A percentile compares a stretch with the other conserved stretches of the same genome.
Evolutionary conservation across 2,329 filamentous ascomycete species (phyloP).

Genomic region (Scorias spongiosa): DNA sequence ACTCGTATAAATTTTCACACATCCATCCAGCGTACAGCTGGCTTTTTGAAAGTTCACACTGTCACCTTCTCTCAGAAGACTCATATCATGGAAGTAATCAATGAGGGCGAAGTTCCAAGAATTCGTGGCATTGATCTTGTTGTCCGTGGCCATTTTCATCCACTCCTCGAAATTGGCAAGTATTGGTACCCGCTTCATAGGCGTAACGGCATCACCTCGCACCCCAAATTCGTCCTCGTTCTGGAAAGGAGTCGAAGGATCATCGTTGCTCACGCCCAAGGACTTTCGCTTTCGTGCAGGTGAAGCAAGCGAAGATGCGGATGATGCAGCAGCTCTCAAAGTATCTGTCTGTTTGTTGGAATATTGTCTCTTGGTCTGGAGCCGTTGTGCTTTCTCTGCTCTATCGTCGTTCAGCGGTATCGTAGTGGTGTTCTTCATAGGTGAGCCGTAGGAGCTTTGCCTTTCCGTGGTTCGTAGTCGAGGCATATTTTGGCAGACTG

Average conservation of each 20-base stretch:
- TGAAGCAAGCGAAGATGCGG: slow-evolving; percentile 33
- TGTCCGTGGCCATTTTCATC: slow-evolving; percentile 99
- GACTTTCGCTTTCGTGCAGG: slow-evolving; percentile 51
- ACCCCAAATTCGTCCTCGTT: slow-evolving; percentile 44
- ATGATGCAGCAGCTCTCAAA: slow-evolving; percentile 67
- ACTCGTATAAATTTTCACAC: slow-evolving; percentile 98
- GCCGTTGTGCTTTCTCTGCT: slow-evolving; percentile 74
- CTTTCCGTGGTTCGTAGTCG: slow-evolving; percentile 28
- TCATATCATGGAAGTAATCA: slow-evolving; percentile 99
- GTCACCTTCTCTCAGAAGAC: slow-evolving; percentile 84
- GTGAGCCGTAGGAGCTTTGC: slow-evolving; percentile 36
- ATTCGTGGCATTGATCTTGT: slow-evolving; percentile 88
- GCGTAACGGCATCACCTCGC: slow-evolving; percentile 65
- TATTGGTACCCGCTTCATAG: slow-evolving; percentile 90
- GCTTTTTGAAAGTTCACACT: slow-evolving; percentile 98
- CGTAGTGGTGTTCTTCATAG: slow-evolving; percentile 38
- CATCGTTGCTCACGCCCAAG: slow-evolving; percentile 28
- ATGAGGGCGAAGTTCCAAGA: slow-evolving; percentile 99
- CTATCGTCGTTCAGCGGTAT: slow-evolving; percentile 95
- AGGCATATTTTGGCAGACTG: slow-evolving; percentile 15
- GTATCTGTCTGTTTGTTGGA: slow-evolving; percentile 88
- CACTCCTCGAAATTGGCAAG: slow-evolving; percentile 98
- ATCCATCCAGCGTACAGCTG: slow-evolving; percentile 91
- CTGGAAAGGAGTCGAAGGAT: slow-evolving; percentile 20
- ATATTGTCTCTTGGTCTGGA: slow-evolving; percentile 73